Evolutionary conservation across 495 filamentous ascomycete species (phyloP).

Genomic region (Viridothelium virens): DNA sequence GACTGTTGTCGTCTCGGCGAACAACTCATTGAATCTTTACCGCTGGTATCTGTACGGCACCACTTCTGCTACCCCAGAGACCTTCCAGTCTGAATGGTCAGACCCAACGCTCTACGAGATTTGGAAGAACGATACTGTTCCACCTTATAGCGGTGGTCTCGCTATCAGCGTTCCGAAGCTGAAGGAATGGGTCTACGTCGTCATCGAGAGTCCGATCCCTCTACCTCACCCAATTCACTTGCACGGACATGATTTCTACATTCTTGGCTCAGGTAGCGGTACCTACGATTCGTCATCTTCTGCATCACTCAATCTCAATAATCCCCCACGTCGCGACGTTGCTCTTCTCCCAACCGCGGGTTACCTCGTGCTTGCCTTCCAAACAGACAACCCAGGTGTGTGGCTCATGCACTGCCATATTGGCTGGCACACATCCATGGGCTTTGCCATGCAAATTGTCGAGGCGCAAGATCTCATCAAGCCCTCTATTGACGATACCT

Average conservation of each 20-base stretch:
- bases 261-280: conserved; percentile 24
- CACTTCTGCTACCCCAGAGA: conserved; percentile 13
- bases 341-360: conserved; percentile 25
- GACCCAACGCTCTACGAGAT: conserved; percentile 31
- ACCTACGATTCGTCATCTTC: conserved; percentile 16
- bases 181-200: conserved; percentile 34
- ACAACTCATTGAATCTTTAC: conserved; percentile 29
- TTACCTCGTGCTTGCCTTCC: conserved; percentile 30
- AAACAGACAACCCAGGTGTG: conserved; percentile 31
- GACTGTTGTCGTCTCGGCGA: conserved; percentile 24
- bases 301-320: conserved; percentile 23
- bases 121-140: conserved; percentile 25
- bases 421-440: conserved; percentile 32
- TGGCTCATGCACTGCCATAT: conserved; percentile 35
- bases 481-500: conserved; percentile 17
- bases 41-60: conserved; percentile 34
- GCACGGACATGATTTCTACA: conserved; percentile 33
- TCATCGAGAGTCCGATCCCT: conserved; percentile 30
- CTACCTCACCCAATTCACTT: conserved; percentile 32
- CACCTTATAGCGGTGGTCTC: conserved; percentile 27
- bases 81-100: conserved; percentile 29
- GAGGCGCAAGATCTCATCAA: conserved; percentile 28
- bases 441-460: conserved; percentile 35
- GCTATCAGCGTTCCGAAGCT: conserved; percentile 30
- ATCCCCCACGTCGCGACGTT: conserved; percentile 31